A percentile compares a stretch with the other conserved stretches of the same genome.
phyloP scores from a whole-genome alignment of 495 filamentous ascomycete species.

The Astrocystis sublimbata region DNA sequence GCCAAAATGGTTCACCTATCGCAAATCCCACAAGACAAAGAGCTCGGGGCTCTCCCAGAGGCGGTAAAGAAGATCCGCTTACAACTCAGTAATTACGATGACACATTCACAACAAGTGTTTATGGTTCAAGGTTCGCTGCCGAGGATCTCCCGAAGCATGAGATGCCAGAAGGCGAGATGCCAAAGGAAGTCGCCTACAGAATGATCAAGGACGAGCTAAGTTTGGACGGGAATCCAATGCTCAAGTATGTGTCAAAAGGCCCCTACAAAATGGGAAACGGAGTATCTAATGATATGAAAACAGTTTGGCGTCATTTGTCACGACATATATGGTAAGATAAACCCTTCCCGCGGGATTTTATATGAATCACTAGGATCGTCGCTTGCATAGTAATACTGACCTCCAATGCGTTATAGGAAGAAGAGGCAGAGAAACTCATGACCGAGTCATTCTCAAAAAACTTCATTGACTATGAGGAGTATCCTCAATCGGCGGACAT shows the following conservation, averaged over 20 bases:
- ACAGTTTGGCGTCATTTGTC: constrained; percentile 74
- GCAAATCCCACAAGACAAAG: constrained; percentile 53
- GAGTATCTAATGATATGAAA: constrained; percentile 19
- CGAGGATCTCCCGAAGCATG: constrained; percentile 71
- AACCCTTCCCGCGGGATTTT: no score
- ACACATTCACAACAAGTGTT: constrained; percentile 71
- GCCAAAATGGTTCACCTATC: constrained; percentile 70
- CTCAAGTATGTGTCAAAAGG: constrained; percentile 63
- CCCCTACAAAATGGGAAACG: constrained; percentile 10
- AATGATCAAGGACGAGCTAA: constrained; percentile 93
- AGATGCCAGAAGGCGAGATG: constrained; percentile 92
- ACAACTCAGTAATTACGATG: constrained; percentile 53
- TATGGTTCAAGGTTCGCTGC: constrained; percentile 83
- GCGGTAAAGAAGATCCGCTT: constrained; percentile 50
- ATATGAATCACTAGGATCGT: no score
- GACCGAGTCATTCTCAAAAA: constrained; percentile 84
- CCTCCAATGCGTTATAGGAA: constrained; percentile 53
- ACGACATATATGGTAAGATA: constrained; percentile 77
- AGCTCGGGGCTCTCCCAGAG: constrained; percentile 41
- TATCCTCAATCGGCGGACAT: constrained; percentile 88
- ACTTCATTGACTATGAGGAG: constrained; percentile 94
- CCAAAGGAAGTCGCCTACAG: constrained; percentile 86
- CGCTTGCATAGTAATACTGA: background rate
- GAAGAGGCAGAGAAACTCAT: constrained; percentile 90
- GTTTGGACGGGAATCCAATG: constrained; percentile 85